These are phyloP conservation scores for Scenedesmus sp. DNA, from an alignment of 163 green algal species.

Conservation along the genomic window DNA sequence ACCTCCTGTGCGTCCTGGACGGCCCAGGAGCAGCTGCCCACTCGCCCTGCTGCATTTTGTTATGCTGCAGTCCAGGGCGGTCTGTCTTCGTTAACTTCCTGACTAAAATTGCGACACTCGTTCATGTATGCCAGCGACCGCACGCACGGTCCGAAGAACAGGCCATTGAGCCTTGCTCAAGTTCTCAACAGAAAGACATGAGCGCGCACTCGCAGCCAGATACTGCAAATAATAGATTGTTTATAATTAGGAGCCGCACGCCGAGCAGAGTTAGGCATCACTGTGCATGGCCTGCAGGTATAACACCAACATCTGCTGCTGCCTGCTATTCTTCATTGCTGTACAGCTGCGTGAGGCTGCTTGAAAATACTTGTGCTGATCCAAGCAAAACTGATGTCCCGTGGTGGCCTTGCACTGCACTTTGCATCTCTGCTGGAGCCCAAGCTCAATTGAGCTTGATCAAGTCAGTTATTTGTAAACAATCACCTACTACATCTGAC, in stretches of 20 bases:
- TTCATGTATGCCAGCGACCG: not conserved
- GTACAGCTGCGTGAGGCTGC: too few species aligned
- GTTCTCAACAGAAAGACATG: not conserved
- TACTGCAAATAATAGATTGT: too few species aligned
- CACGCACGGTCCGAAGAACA: not conserved
- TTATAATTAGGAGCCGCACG: not conserved
- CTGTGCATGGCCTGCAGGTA: not conserved
- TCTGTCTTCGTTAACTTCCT: too few species aligned
- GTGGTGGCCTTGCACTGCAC: too few species aligned
- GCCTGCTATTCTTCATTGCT: too few species aligned
- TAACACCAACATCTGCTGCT: not conserved
- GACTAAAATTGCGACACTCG: not conserved
- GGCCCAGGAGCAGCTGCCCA: not conserved
- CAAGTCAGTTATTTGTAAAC: too few species aligned
- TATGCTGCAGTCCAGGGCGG: not conserved
- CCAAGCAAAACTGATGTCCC: too few species aligned
- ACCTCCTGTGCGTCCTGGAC: constrained; percentile 11
- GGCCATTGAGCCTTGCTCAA: not conserved
- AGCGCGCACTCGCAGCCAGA: too few species aligned
- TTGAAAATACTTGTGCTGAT: too few species aligned
- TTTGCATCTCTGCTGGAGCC: too few species aligned
- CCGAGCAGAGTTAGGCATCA: not conserved
- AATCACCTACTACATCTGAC: too few species aligned
- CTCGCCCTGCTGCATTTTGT: constrained; percentile 11
- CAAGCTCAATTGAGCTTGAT: too few species aligned